A percentile compares a stretch with the other conserved stretches of the same genome.
These are phyloP conservation scores for Polyporus arcularius DNA, from an alignment of 768 basidiomycete species.

Conservation along the genomic window DNA sequence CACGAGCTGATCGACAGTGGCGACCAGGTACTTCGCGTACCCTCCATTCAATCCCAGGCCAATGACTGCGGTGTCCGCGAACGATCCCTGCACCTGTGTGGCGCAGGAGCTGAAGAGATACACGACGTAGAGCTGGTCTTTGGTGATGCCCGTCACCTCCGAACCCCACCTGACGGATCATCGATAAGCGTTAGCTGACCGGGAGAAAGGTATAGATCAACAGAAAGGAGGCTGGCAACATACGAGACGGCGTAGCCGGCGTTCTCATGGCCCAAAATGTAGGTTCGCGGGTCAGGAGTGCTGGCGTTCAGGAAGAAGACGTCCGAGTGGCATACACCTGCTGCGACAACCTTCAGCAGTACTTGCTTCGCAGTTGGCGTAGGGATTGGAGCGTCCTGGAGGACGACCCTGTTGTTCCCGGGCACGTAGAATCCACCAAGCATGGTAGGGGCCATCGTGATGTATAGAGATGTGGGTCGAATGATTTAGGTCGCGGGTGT, in stretches of 20 bases:
- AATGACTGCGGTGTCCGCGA: background rate
- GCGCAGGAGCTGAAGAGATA: background rate
- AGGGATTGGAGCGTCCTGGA: conserved; percentile 6
- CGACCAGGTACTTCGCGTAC: conserved; percentile 11
- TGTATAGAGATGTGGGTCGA: too few relatives aligned
- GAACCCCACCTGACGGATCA: background rate
- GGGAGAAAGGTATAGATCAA: background rate
- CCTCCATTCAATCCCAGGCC: conserved; percentile 7
- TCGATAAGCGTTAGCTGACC: too few relatives aligned
- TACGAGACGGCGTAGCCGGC: conserved; percentile 8
- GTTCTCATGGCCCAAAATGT: conserved; percentile 13
- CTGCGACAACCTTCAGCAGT: conserved; percentile 16
- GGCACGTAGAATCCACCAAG: conserved; percentile 29
- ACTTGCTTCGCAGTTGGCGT: conserved; percentile 6
- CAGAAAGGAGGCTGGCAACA: background rate
- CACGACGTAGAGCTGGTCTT: conserved; percentile 1
- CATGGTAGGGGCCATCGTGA: conserved; percentile 3
- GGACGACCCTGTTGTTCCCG: conserved; percentile 33
- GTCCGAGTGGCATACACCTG: conserved; percentile 17
- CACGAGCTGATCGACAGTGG: conserved; percentile 3
- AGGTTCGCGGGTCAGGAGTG: conserved; percentile 6
- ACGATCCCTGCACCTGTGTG: background rate
- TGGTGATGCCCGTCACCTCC: conserved; percentile 1
- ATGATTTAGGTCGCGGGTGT: too few relatives aligned
- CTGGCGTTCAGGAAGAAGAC: conserved; percentile 5